phyloP scores from a whole-genome alignment of 2,329 filamentous ascomycete genomes.

The Teratosphaeria zuluensis region DNA sequence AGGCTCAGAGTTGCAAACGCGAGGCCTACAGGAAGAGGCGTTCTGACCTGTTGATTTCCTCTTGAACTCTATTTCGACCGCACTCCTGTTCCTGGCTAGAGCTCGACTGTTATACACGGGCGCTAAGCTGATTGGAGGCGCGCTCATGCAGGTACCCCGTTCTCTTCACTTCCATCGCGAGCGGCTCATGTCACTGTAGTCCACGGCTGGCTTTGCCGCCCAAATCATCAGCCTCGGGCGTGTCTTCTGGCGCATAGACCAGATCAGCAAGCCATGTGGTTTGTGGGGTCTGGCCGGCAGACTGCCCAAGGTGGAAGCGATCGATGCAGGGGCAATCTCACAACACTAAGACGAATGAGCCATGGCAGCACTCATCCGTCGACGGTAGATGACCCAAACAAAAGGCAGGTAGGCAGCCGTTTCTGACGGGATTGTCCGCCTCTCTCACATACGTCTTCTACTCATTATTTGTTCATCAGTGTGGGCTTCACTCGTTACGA shows the following conservation, averaged over 20 bases:
- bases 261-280: neutral
- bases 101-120: neutral
- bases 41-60: neutral
- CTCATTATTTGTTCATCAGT: neutral
- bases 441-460: neutral
- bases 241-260: neutral
- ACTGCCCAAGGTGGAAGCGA: neutral
- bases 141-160: neutral
- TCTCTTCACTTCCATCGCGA: neutral
- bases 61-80: neutral
- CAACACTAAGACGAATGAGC: neutral
- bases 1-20: neutral
- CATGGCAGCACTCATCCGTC: neutral
- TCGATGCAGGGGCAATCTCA: neutral
- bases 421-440: neutral
- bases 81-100: neutral
- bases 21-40: neutral
- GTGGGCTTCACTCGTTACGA: conserved; percentile 10
- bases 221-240: neutral
- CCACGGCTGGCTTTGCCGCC: neutral
- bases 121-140: neutral
- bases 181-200: neutral
- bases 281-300: neutral
- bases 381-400: neutral
- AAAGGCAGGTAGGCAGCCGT: neutral